Base-by-base conservation (phyloP, 805 yeast genomes). In the Sugiyamaella valdiviana region DNA sequence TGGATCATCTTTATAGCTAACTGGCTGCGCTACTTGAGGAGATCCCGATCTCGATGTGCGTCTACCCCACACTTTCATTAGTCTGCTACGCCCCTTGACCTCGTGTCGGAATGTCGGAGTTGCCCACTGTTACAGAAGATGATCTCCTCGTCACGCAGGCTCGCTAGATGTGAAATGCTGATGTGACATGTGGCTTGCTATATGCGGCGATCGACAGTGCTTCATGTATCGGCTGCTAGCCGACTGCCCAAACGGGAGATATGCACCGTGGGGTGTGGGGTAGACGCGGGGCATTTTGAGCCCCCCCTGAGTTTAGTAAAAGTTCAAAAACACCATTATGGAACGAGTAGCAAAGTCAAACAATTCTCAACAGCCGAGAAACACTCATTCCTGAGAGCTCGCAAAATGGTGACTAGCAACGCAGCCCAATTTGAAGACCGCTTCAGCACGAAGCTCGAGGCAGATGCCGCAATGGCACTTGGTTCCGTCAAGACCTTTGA, bases 401-500 rank as follows among this genome's bases (percentile, higher is more conserved):
- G 10, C 29, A 24, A 24, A 24, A 6, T 10, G 6, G 10, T 24
- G 6, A 24, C 29, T 24, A 24, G 29, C 29, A 24, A 24, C 5
- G 14, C 14, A n/a, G 32, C 32, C 14, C 32, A 26, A 3, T 26
- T 26, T 26, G 32, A 26, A n/a, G 32, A 26, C 32, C 32, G 32
- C 14, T 26, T 26, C 32, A 26, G 10, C 32, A 26, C 32, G 10
- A 26, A 26, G 32, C 32, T 26, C 32, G 32, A 26, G 32, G 32
- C 32, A 10, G 44, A 43, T 5, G 17, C 41, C 2, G 46, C 29
- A 14, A 14, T 35, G 22, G 46, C 41, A 2, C 23, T 46, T 36
- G 39, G 41, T 6, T 46, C 50, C 10, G 29, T 36, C 5, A 21
- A 14, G 21, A n/a, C 43, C 26, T 47, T 47, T 37, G 37, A 26